Evolutionary conservation across 345 rosid species (phyloP).

Genomic region (Noccaea bulbosa): DNA sequence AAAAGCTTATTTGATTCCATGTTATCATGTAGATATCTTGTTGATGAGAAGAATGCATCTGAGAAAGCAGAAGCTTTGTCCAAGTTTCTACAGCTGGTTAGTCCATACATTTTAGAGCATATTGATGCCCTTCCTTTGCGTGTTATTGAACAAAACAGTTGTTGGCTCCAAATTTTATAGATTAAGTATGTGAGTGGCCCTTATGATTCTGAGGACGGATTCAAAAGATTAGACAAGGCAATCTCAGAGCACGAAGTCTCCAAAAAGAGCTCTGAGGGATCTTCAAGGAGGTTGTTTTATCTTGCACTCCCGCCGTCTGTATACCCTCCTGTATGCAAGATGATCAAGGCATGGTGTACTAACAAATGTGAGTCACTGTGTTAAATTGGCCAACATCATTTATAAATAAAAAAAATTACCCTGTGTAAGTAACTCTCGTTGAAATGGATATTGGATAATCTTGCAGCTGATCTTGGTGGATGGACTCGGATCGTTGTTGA

Average conservation of each 20-base stretch:
- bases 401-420: slow-evolving; percentile 3
- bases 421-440: background rate
- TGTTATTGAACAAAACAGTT: slow-evolving; percentile 9
- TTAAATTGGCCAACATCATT: background rate
- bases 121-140: too few relatives aligned
- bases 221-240: slow-evolving; percentile 67
- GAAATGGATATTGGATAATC: slow-evolving; percentile 5
- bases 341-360: slow-evolving; percentile 84
- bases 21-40: slow-evolving; percentile 65
- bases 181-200: slow-evolving; percentile 92
- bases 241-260: slow-evolving; percentile 74
- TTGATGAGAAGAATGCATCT: slow-evolving; percentile 51
- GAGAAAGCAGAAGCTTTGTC: slow-evolving; percentile 55
- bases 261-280: slow-evolving; percentile 66
- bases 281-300: slow-evolving; percentile 88
- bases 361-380: slow-evolving; percentile 70
- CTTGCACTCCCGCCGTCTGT: slow-evolving; percentile 97
- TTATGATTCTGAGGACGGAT: slow-evolving; percentile 85
- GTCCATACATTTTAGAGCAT: slow-evolving; percentile 36
- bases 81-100: slow-evolving; percentile 77
- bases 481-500: slow-evolving; percentile 97
- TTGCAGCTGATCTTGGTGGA: slow-evolving; percentile 88
- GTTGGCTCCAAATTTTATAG: slow-evolving; percentile 46
- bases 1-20: background rate
- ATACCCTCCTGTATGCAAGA: slow-evolving; percentile 89